Evolutionary conservation across 2,329 filamentous ascomycete species (phyloP), one percentile per base, ranked within the genome.

Genomic region (Fusarium dimerum): DNA sequence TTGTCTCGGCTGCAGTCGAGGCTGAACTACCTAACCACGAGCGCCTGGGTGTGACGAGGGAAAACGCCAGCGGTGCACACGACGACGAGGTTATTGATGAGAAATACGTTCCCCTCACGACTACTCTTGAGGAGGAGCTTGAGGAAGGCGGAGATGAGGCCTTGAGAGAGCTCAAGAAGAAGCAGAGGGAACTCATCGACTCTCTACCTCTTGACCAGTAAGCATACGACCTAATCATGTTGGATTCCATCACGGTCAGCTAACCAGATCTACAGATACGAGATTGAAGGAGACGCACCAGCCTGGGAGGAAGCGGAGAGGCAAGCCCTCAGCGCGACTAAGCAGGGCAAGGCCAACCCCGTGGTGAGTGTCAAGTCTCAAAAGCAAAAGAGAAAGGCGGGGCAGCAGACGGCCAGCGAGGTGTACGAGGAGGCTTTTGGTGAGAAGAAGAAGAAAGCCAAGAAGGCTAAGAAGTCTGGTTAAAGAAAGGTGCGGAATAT

Each of bases 131-230:
- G 30, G 89, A 94, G 10, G 94, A 97, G 71, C 79, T 97, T 16
- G 87, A 87, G 49, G 90, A 94, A 67, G 92, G 86, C 15, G 92
- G 88, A 2, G 85, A 93, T 55, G 87, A 94, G 70, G 85, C 89
- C 26, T 73, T 91, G 55, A 78, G 78, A 44, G 85, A 84, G 53
- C 76, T 96, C 65, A 84, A 83, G 61, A 86, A 89, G 71, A 90
- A 93, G 73, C 90, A 96, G 72, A 85, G 88, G 64, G 89, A 90
- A 61, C 78, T 97, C 60, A 96, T 97, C 66, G 90, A 97, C 76
- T 88, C 92, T 57, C 76, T 97, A 56, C 92, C 93, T 42, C 78
- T 97, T 47, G 91, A 96, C 66, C 87, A 89, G 65, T 71, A 61
- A 66, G 71, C 61, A 2, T 5, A 10, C 6, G 12, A 3, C 17